Evolutionary conservation across 2,329 filamentous ascomycete species (phyloP).

Genomic region (Alternaria angustiovoidea): DNA sequence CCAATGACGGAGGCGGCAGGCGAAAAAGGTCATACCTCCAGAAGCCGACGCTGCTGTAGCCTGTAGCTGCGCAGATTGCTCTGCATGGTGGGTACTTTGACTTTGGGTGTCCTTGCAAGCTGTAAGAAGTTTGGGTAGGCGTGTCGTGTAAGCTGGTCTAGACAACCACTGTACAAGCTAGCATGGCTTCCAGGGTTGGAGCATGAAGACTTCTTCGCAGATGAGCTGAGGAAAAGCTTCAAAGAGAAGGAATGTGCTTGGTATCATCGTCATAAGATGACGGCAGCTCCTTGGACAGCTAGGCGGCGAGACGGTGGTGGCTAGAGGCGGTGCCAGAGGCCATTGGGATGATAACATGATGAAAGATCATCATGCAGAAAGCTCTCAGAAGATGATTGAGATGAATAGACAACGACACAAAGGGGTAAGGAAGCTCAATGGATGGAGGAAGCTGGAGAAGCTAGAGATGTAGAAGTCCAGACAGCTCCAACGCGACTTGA

Average conservation of each 20-base stretch:
- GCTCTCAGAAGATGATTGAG: background rate
- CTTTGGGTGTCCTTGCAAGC: background rate
- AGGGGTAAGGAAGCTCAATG: background rate
- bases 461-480: conserved; percentile 14
- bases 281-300: background rate
- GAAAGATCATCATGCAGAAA: background rate
- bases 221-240: background rate
- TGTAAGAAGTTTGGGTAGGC: background rate
- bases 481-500: conserved; percentile 24
- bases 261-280: background rate
- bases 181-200: background rate
- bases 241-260: background rate
- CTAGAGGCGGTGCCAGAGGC: background rate
- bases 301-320: background rate
- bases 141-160: background rate
- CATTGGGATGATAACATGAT: background rate
- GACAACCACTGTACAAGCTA: background rate
- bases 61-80: background rate
- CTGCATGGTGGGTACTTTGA: background rate
- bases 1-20: conserved; percentile 18
- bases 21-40: conserved; percentile 3
- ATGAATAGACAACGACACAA: background rate
- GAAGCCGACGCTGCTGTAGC: background rate
- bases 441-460: conserved; percentile 1
- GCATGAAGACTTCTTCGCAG: background rate